Evolutionary conservation across 2,329 filamentous ascomycete species (phyloP).

Genomic region (Daldinia eschscholtzii): DNA sequence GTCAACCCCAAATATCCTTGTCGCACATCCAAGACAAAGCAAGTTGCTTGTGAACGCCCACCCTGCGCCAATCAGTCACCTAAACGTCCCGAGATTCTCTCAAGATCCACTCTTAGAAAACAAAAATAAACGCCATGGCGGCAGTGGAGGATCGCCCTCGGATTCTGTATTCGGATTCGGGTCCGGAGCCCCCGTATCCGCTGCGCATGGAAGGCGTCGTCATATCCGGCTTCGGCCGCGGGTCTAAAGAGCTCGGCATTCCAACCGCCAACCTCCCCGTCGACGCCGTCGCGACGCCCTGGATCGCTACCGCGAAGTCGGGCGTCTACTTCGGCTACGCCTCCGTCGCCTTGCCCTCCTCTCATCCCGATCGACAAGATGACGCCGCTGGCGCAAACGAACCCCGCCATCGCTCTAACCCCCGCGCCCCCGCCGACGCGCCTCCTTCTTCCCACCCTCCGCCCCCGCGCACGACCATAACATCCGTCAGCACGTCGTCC

Average conservation of each 20-base stretch:
- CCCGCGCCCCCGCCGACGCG: slow-evolving; percentile 49
- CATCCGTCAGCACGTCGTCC: slow-evolving; percentile 9
- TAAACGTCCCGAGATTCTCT: not conserved
- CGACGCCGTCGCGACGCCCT: slow-evolving; percentile 69
- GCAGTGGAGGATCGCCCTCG: slow-evolving; percentile 65
- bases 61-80: slow-evolving; percentile 8
- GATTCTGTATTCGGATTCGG: slow-evolving; percentile 78
- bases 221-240: slow-evolving; percentile 92
- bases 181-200: slow-evolving; percentile 84
- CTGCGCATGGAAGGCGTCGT: slow-evolving; percentile 87
- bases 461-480: slow-evolving; percentile 25
- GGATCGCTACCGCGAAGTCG: slow-evolving; percentile 74
- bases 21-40: slow-evolving; percentile 7
- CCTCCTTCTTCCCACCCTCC: slow-evolving; percentile 46
- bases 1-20: slow-evolving; percentile 15
- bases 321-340: slow-evolving; percentile 97
- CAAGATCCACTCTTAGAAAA: not conserved
- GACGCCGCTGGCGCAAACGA: slow-evolving; percentile 4
- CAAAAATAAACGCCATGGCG: slow-evolving; percentile 8
- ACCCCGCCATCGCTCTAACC: slow-evolving; percentile 34
- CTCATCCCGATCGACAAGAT: slow-evolving; percentile 58
- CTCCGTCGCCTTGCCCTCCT: slow-evolving; percentile 71
- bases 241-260: slow-evolving; percentile 96
- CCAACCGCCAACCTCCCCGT: slow-evolving; percentile 94
- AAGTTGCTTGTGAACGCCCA: slow-evolving; percentile 1